phyloP scores from a whole-genome alignment of 768 basidiomycete species.

The Rhizopogon vulgaris region DNA sequence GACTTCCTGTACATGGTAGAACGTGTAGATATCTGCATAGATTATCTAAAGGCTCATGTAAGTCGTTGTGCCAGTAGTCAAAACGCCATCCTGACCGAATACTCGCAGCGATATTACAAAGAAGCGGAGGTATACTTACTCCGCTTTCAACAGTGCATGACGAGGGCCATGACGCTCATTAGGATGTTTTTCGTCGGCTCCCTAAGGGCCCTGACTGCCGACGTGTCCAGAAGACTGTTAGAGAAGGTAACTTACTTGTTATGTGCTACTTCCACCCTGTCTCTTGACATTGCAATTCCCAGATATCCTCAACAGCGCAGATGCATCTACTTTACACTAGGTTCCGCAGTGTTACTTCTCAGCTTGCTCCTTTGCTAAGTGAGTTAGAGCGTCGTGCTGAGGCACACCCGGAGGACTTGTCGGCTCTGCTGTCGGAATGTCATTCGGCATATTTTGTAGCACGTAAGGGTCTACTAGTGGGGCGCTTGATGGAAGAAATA shows the following conservation, averaged over 20 bases:
- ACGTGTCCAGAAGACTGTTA: slow-evolving; percentile 66
- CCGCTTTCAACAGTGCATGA: slow-evolving; percentile 97
- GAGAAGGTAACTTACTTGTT: slow-evolving; percentile 51
- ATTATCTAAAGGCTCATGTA: slow-evolving; percentile 83
- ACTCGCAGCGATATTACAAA: slow-evolving; percentile 71
- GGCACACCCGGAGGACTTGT: slow-evolving; percentile 79
- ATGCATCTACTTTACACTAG: slow-evolving; percentile 87
- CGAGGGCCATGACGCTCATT: slow-evolving; percentile 95
- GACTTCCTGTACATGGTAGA: slow-evolving; percentile 97
- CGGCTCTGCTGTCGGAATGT: slow-evolving; percentile 78
- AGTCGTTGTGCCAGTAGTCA: slow-evolving; percentile 18
- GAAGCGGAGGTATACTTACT: slow-evolving; percentile 95
- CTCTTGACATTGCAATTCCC: slow-evolving; percentile 2
- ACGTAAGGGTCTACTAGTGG: slow-evolving; percentile 66
- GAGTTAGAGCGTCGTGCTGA: slow-evolving; percentile 80
- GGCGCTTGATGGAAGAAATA: slow-evolving; percentile 76
- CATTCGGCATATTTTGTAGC: slow-evolving; percentile 76
- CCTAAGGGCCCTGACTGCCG: slow-evolving; percentile 69
- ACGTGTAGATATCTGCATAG: slow-evolving; percentile 89
- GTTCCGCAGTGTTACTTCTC: slow-evolving; percentile 65
- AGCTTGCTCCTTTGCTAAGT: slow-evolving; percentile 69
- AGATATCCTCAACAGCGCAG: slow-evolving; percentile 79
- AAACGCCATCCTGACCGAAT: not conserved
- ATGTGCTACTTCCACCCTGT: not conserved
- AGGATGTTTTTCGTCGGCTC: slow-evolving; percentile 94